A percentile compares a stretch with the other conserved stretches of the same genome.
These are phyloP conservation scores for Sporothrix globosa DNA, from an alignment of 2,329 filamentous ascomycete genomes.

Conservation along the genomic window DNA sequence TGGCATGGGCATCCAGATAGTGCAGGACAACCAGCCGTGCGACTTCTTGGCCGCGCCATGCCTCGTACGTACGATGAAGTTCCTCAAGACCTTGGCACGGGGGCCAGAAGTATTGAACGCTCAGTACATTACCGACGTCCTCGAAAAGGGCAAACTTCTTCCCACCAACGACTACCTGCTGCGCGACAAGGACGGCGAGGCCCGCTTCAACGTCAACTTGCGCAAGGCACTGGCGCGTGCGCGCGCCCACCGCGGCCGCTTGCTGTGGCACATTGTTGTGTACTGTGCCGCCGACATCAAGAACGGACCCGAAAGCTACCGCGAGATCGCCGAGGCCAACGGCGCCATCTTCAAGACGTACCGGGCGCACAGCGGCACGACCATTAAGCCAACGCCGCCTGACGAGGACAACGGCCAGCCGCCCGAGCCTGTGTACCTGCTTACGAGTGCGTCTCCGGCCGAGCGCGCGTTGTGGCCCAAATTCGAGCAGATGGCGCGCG, in stretches of 20 bases:
- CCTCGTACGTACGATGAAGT: constrained; percentile 89
- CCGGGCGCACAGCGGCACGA: constrained; percentile 70
- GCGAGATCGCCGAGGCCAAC: constrained; percentile 83
- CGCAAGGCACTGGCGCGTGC: constrained; percentile 70
- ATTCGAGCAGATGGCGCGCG: constrained; percentile 77
- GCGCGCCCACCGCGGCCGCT: constrained; percentile 71
- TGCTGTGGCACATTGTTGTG: constrained; percentile 75
- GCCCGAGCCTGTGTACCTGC: constrained; percentile 77
- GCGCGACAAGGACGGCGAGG: constrained; percentile 72
- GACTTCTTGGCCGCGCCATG: constrained; percentile 86
- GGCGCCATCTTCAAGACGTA: constrained; percentile 82
- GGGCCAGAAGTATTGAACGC: constrained; percentile 78
- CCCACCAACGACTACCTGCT: constrained; percentile 68
- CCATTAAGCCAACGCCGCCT: constrained; percentile 63
- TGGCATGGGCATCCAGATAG: constrained; percentile 78
- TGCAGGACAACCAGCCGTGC: constrained; percentile 73
- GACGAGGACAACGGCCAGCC: constrained; percentile 64
- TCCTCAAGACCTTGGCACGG: constrained; percentile 81
- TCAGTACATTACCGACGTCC: constrained; percentile 75
- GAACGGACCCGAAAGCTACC: constrained; percentile 82
- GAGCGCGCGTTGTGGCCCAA: constrained; percentile 77
- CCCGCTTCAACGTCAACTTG: constrained; percentile 70
- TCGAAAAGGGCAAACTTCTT: constrained; percentile 69
- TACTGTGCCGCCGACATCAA: constrained; percentile 82
- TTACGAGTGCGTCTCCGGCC: constrained; percentile 67